Percentiles rank a stretch among this genome's conserved stretches.
phyloP scores from a whole-genome alignment of 371 early-diverging fungal species.

The Mortierella sp. region DNA sequence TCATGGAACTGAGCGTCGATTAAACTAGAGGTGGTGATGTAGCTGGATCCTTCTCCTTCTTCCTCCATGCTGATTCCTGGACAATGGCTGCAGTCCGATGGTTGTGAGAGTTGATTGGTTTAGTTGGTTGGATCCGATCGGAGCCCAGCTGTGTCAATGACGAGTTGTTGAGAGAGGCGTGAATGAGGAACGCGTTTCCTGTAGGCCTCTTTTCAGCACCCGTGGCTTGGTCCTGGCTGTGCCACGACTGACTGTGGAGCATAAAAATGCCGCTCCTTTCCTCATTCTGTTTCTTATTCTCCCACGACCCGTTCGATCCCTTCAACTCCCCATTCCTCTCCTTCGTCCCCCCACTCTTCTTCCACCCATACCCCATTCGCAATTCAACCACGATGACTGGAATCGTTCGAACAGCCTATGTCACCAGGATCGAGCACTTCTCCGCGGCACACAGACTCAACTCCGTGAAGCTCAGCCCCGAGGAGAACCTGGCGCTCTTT shows the following conservation, averaged over 20 bases:
- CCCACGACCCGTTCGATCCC: too few relatives aligned
- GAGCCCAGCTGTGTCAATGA: too few relatives aligned
- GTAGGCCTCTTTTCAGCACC: too few relatives aligned
- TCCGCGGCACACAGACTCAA: slow-evolving; percentile 92
- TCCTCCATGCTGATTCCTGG: slow-evolving; percentile 7
- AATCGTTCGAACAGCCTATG: slow-evolving; percentile 59
- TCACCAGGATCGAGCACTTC: slow-evolving; percentile 83
- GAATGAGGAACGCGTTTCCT: too few relatives aligned
- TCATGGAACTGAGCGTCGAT: slow-evolving; percentile 37
- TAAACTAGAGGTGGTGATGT: slow-evolving; percentile 17
- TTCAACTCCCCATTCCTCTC: background rate
- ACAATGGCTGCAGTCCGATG: too few relatives aligned
- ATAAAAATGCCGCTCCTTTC: too few relatives aligned
- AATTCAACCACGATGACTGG: slow-evolving; percentile 28
- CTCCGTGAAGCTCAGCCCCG: slow-evolving; percentile 72
- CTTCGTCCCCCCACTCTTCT: background rate
- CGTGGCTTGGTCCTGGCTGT: too few relatives aligned
- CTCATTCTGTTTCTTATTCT: background rate
- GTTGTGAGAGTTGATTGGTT: too few relatives aligned
- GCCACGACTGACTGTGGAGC: too few relatives aligned
- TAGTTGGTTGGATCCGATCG: background rate
- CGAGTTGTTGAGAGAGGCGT: too few relatives aligned
- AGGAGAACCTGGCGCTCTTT: slow-evolving; percentile 77
- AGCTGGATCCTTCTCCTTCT: background rate
- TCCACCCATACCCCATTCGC: background rate